phyloP scores from a whole-genome alignment of 106 monocot species.

The Iris macrosiphon region DNA sequence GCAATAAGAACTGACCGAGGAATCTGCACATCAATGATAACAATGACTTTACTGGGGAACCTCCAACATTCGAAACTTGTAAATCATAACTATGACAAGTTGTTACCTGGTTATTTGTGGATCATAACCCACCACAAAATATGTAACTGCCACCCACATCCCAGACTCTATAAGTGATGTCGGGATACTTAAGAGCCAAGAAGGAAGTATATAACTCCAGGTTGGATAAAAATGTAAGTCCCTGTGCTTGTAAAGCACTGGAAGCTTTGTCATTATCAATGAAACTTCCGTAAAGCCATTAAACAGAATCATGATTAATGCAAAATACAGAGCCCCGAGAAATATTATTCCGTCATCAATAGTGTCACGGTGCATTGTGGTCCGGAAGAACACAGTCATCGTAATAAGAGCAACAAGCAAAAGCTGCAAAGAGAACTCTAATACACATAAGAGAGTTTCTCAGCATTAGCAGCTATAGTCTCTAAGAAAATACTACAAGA shows the following conservation, averaged over 20 bases:
- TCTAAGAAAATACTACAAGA: slow-evolving; percentile 69
- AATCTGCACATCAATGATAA: slow-evolving; percentile 53
- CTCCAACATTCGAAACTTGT: neutral
- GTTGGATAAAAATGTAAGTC: slow-evolving; percentile 94
- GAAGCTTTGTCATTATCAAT: slow-evolving; percentile 84
- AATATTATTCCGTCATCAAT: slow-evolving; percentile 91
- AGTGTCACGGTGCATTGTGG: slow-evolving; percentile 78
- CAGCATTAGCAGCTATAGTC: too few relatives aligned
- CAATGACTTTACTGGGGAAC: neutral
- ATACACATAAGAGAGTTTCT: neutral
- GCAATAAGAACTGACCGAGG: slow-evolving; percentile 66
- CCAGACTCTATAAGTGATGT: slow-evolving; percentile 84
- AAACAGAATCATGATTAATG: slow-evolving; percentile 88
- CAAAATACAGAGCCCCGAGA: slow-evolving; percentile 89
- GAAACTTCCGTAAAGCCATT: slow-evolving; percentile 99
- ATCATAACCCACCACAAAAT: slow-evolving; percentile 94
- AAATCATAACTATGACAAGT: neutral
- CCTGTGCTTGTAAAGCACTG: slow-evolving; percentile 98
- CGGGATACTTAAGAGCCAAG: slow-evolving; percentile 93
- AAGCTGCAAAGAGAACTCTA: slow-evolving; percentile 53
- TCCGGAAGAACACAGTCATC: slow-evolving; percentile 96
- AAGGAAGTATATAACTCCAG: slow-evolving; percentile 88
- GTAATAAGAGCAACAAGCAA: slow-evolving; percentile 81
- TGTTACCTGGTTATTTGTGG: slow-evolving; percentile 83
- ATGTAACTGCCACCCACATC: slow-evolving; percentile 89